A percentile compares a stretch with the other conserved stretches of the same genome.
Conservation (phyloP, 139 green algal genomes). For the Chlamydomonas schloesseri region DNA sequence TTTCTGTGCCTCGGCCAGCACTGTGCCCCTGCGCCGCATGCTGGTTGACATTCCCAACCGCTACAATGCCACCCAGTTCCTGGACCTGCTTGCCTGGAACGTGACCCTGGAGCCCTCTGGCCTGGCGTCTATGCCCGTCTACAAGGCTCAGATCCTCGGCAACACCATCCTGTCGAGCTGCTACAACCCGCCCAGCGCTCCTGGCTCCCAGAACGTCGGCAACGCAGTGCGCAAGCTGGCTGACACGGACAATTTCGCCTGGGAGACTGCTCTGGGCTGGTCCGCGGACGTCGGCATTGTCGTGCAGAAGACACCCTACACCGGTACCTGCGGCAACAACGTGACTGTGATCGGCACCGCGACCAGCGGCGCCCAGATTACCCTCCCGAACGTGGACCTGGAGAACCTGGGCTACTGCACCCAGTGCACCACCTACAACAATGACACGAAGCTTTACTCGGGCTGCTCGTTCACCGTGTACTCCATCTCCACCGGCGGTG, state of each 20-base stretch:
- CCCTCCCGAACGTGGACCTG: neutral
- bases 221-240: neutral
- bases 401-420: constrained; percentile 31
- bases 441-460: neutral
- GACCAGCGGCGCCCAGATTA: neutral
- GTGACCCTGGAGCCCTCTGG: neutral
- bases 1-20: neutral
- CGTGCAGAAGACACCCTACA: neutral
- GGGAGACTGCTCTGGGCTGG: constrained; percentile 27
- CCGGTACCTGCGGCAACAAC: constrained; percentile 6
- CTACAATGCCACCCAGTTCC: neutral
- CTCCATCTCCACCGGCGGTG: neutral
- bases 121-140: constrained; percentile 4
- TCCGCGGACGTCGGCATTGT: neutral
- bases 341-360: neutral
- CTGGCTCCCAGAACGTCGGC: neutral
- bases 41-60: neutral
- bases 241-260: neutral
- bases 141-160: neutral
- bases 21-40: neutral
- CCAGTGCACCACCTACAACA: neutral
- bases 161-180: constrained; percentile 23
- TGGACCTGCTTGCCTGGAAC: constrained; percentile 10
- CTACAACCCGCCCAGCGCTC: neutral
- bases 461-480: constrained; percentile 34